Evolutionary conservation across 148 eudicot genomes (phyloP), one percentile per base, ranked within the genome.

Genomic region (Bassia scoparia): DNA sequence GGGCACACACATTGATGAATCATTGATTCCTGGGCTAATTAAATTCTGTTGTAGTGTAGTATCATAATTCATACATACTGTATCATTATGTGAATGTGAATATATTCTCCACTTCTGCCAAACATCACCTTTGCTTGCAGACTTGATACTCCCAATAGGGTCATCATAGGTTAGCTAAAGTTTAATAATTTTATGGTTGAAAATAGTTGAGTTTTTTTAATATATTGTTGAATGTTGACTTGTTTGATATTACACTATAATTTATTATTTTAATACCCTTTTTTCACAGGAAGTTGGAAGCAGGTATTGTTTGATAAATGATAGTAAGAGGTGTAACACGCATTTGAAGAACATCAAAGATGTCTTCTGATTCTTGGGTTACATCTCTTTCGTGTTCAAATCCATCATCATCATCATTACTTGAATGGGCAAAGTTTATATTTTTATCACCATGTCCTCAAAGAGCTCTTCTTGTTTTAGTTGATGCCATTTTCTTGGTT

Each of bases 381-480:
- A 86, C 87, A 8, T 76, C 89, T 7, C 77, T 86, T 34, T 86
- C 93, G 34, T 93, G 98, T 81, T 89, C 97, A 77, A 75, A 60
- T 67, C 56, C 74, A 20, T 72, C 86, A 44, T 27, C 65, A 71
- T 82, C 84, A 64, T 61, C 81, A 31, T 52, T 83, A 24, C 13
- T 88, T 31, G 75, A 82, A 82, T 91, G 96, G 97, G 77, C 77
- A 8, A 73, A 83, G 68, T 95, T 95, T 81, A 72, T 95, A 31
- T 81, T 88, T 76, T 90, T 95, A 20, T 84, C 97, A 38, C 96
- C 99, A 62, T 91, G 99, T 71, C 88, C 96, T 61, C 99, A 95
- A 72, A 83, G 97, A 77, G 79, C 79, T 44, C 63, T 95, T 13
- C 63, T 89, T 20, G 78, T 92, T 53, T 68, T 87, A 16, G 29